Conservation (phyloP, 148 eudicot species). For the Talinum fruticosum region DNA sequence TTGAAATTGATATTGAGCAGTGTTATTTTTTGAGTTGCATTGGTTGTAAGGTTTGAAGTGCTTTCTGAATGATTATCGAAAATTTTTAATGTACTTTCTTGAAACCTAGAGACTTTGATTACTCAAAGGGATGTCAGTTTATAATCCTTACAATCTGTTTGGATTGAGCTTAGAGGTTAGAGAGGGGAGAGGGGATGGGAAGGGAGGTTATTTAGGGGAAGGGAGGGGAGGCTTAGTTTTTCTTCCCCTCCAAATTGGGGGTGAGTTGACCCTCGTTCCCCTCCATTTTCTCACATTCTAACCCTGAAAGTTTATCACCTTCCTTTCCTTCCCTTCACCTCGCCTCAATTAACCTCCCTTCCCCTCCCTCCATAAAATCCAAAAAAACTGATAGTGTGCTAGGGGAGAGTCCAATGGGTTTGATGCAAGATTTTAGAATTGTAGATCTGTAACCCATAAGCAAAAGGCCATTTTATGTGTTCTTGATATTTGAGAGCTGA, state of each 20-base stretch:
- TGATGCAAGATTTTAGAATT: not conserved
- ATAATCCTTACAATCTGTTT: not conserved
- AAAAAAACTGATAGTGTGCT: too few relatives aligned
- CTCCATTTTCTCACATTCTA: too few relatives aligned
- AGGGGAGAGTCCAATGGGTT: not conserved
- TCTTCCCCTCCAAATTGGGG: too few relatives aligned
- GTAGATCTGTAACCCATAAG: not conserved
- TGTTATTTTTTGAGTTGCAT: not conserved
- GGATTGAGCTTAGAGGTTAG: not conserved
- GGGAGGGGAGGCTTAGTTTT: not conserved
- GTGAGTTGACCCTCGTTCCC: too few relatives aligned
- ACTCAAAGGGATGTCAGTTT: not conserved
- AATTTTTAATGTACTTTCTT: not conserved
- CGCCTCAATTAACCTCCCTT: too few relatives aligned
- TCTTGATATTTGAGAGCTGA: not conserved
- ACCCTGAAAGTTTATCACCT: too few relatives aligned
- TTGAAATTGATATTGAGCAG: not conserved
- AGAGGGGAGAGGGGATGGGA: not conserved
- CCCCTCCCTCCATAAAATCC: too few relatives aligned
- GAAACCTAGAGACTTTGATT: not conserved
- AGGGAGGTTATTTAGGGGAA: not conserved
- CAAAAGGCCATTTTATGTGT: constrained; percentile 2
- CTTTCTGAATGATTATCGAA: not conserved
- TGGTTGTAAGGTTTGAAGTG: not conserved
- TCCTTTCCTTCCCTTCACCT: not conserved